Percentiles rank a stretch among this genome's conserved stretches.
Conservation (phyloP, 2,329 filamentous ascomycete species). For the Penicillium sp. region DNA sequence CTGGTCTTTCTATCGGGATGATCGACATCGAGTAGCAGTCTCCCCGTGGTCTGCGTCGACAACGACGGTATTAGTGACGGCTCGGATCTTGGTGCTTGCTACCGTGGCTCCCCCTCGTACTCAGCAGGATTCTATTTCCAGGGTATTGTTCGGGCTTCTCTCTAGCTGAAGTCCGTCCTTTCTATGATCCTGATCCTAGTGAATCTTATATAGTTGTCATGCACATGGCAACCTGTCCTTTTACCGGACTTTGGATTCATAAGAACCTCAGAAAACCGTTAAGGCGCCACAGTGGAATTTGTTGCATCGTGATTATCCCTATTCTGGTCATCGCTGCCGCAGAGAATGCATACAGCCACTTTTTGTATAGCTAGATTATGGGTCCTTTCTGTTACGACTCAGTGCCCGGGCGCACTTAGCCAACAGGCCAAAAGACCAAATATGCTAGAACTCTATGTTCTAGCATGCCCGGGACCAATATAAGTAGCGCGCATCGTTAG, state of each 20-base stretch:
- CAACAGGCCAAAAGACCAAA: too few species aligned
- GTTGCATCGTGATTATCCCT: slow-evolving; percentile 2
- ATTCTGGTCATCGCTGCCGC: slow-evolving; percentile 8
- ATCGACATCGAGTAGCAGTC: slow-evolving; percentile 13
- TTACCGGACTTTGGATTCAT: neutral
- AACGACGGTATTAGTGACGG: slow-evolving; percentile 32
- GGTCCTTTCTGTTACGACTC: too few species aligned
- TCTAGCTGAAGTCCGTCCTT: neutral
- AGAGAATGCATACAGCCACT: slow-evolving; percentile 26
- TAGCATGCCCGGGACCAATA: too few species aligned
- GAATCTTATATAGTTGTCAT: slow-evolving; percentile 11
- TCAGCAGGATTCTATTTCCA: neutral
- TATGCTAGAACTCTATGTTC: too few species aligned
- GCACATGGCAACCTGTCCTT: too few species aligned
- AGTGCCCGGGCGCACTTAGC: too few species aligned
- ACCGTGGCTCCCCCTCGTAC: too few species aligned
- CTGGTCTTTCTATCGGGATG: slow-evolving; percentile 9
- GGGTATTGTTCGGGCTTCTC: slow-evolving; percentile 3
- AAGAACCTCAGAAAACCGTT: neutral
- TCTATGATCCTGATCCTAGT: neutral
- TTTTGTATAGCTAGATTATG: slow-evolving; percentile 49
- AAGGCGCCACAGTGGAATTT: slow-evolving; percentile 2
- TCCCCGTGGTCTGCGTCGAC: slow-evolving; percentile 12
- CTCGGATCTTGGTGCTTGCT: neutral
- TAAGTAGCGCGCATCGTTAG: too few species aligned